phyloP scores from a whole-genome alignment of 106 monocot genomes.

The Gastrodia elata region DNA sequence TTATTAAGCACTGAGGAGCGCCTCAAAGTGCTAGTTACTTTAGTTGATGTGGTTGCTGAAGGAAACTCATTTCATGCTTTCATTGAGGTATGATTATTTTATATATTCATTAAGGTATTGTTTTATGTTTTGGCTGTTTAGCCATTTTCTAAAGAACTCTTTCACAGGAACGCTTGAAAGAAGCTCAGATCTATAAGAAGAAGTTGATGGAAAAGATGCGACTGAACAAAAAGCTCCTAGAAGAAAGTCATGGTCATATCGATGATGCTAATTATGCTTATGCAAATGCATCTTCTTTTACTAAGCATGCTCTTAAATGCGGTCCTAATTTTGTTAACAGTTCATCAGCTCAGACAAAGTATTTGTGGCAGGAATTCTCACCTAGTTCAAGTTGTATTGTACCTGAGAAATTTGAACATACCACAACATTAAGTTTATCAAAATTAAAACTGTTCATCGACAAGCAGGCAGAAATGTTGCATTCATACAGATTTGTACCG shows the following conservation, averaged over 20 bases:
- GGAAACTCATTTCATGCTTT: constrained; percentile 79
- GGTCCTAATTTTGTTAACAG: constrained; percentile 18
- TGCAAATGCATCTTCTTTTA: constrained; percentile 23
- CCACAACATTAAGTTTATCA: constrained; percentile 58
- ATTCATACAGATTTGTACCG: constrained; percentile 79
- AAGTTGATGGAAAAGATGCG: constrained; percentile 91
- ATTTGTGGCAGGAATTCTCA: constrained; percentile 37
- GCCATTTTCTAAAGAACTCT: constrained; percentile 10
- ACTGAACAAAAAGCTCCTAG: constrained; percentile 71
- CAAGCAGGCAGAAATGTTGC: constrained; percentile 71
- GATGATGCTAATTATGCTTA: constrained; percentile 31
- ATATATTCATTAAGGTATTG: neutral
- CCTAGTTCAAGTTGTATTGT: constrained; percentile 27
- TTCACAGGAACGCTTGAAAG: constrained; percentile 85
- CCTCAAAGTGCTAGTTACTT: constrained; percentile 75
- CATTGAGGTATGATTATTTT: constrained; percentile 51
- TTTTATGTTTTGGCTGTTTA: neutral
- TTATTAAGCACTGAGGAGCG: constrained; percentile 81
- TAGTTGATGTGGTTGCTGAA: constrained; percentile 69
- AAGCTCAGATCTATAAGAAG: constrained; percentile 81
- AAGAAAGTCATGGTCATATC: constrained; percentile 50
- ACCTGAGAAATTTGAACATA: constrained; percentile 49
- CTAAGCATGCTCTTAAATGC: constrained; percentile 28
- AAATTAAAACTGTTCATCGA: constrained; percentile 75
- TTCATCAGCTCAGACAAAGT: constrained; percentile 32